Evolutionary conservation across 192 early-diverging fungal species (phyloP), one percentile per base, ranked within the genome.

Genomic region (Gryganskiella cystojenkinii): DNA sequence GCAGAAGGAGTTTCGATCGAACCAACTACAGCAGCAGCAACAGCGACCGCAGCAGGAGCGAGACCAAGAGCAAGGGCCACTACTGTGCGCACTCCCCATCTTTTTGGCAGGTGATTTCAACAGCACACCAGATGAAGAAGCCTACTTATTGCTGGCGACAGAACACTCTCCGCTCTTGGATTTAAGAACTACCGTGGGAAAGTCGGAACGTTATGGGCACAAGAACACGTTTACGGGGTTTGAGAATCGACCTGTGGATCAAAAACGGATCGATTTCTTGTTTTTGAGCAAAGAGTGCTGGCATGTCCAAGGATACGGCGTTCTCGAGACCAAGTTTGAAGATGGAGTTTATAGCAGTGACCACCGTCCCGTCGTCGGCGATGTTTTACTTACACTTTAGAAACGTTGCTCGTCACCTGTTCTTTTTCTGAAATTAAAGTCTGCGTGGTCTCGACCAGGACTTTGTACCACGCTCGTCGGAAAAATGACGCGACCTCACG

Each of bases 261-360:
- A 61, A 30, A 61, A 61, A 22, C 30, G 46, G 46, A 61, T 61
- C 14, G 60, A 61, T 37, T 61, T 61, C 20, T 61, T 61, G 60
- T 61, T 61, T 30, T 33, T 61, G 60, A 61, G 46, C 31, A 49
- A 61, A 46, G 31, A 13, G 4, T 11, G 43, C 6, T 61, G 60
- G 60, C 28, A 49, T 17, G 20, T 61, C 0, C 46, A 31, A 11
- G 46, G 60, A 20, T 61, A 61, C 33, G 60, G 60, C 4, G 60
- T 61, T 11, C 28, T 61, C 9, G 60, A 61, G 45, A 50, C 60
- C 45, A 19, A 33, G 20, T 61, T 61, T 33, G 60, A 61, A 11
- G 60, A 61, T 61, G 60, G 60, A 10, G 46, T 61, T 25, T 61
- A 22, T 50, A 22, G 44, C 2, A 61, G 60, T 22, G 60, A 61